phyloP scores from a whole-genome alignment of 179 eudicot species.

The Silene noctiflora region DNA sequence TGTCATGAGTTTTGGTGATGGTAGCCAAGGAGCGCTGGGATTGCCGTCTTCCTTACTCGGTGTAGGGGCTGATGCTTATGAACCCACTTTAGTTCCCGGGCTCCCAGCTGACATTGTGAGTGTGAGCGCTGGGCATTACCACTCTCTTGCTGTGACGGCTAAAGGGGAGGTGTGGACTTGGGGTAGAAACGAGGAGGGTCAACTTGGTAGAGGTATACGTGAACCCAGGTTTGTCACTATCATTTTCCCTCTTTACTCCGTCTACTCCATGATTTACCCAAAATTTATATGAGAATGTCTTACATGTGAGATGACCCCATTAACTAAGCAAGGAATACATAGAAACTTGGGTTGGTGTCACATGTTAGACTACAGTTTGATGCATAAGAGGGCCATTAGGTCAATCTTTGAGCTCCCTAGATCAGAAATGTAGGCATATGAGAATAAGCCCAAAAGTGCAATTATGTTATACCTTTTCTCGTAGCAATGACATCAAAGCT shows the following conservation, averaged over 20 bases:
- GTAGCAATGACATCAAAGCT: too few relatives aligned
- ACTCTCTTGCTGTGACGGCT: conserved; percentile 85
- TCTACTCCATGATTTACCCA: not conserved
- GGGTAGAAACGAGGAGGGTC: conserved; percentile 87
- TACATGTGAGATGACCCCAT: not conserved
- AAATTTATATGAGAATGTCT: not conserved
- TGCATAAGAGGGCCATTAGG: not conserved
- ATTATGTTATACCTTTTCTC: not conserved
- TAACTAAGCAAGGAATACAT: not conserved
- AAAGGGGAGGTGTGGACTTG: conserved; percentile 91
- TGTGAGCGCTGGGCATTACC: conserved; percentile 84
- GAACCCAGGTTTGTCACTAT: conserved; percentile 55
- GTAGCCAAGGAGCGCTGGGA: conserved; percentile 83
- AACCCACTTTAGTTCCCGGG: conserved; percentile 66
- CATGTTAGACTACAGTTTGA: not conserved
- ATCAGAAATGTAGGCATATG: not conserved
- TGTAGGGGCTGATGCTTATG: conserved; percentile 72
- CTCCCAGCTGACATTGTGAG: conserved; percentile 61
- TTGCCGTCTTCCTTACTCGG: conserved; percentile 56
- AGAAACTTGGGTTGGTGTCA: not conserved
- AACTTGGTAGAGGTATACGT: conserved; percentile 74
- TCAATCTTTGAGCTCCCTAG: not conserved
- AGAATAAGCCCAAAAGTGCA: not conserved
- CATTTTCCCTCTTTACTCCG: conserved; percentile 6
- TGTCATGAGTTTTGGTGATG: conserved; percentile 95